Percentiles rank a stretch among this genome's conserved stretches.
phyloP scores from a whole-genome alignment of 139 green algal species.

The Closterium sp. region DNA sequence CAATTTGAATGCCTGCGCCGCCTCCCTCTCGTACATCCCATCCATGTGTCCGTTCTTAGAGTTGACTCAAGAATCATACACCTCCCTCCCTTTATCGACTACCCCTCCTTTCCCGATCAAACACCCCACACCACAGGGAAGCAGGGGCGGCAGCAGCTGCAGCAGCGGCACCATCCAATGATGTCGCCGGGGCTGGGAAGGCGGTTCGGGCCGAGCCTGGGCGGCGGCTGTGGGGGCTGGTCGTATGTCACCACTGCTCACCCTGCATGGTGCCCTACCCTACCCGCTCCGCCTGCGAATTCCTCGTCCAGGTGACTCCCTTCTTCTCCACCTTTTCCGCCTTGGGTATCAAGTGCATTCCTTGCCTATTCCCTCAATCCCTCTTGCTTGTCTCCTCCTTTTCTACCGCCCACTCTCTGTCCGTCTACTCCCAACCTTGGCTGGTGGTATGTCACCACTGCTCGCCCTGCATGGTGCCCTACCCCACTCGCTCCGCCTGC shows the following conservation, averaged over 20 bases:
- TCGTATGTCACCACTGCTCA: slow-evolving; percentile 27
- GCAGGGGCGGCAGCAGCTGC: background rate
- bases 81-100: no score
- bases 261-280: slow-evolving; percentile 21
- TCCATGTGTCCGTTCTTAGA: no score
- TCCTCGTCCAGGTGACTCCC: slow-evolving; percentile 31
- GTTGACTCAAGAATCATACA: background rate
- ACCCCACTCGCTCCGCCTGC: slow-evolving; percentile 38
- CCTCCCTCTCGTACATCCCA: no score
- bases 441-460: slow-evolving; percentile 30
- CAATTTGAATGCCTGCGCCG: no score
- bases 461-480: slow-evolving; percentile 12
- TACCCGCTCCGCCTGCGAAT: slow-evolving; percentile 41
- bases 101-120: background rate
- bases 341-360: no score
- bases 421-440: background rate
- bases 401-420: no score
- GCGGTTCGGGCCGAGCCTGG: background rate
- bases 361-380: no score
- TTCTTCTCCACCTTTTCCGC: no score
- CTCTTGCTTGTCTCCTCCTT: background rate
- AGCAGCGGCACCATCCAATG: background rate
- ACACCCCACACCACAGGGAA: background rate
- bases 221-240: slow-evolving; percentile 22
- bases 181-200: background rate